Base-by-base conservation (phyloP, 2,329 filamentous ascomycete species). In the Aureobasidium subglaciale region DNA sequence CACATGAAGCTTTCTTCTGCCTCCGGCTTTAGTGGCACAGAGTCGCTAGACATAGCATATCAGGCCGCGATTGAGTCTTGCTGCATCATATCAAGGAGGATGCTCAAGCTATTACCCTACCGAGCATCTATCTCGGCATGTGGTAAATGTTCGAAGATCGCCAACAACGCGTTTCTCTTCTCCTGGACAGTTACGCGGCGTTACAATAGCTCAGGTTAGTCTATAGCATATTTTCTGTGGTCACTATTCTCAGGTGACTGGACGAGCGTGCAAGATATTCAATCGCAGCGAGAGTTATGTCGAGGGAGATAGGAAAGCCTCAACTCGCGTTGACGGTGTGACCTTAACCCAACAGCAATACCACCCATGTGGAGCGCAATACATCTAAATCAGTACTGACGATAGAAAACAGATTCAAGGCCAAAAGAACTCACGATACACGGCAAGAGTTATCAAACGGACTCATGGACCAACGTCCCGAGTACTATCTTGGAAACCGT, bases 401-500 rank as follows among this genome's bases (percentile, higher is more conserved):
- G 20, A n/a, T 11, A 18, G 5, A n/a, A 15, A 25, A 9, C 8
- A 56, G 55, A 53, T 24, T 29, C 45, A 1, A 34, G 18, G 3
- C 11, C 46, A 38, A 30, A n/a, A 10, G 29, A 42, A 13, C 40
- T 69, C 59, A 76, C 73, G 10, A 79, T 93, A 60, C 81, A 85
- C 62, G 85, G 81, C 60, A 78, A 77, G 59, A 73, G 71, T 9
- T 90, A 90, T 69, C 67, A 73, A 16, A 85, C 80, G 16, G 90
- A 97, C 68, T 71, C 79, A 52, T 96, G 90, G 87, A 93, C 87
- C 71, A 99, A 99, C 71, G 79, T 88, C 13, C 85, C 92, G 3
- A 64, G 80, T 24, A 86, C 85, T 55, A 91, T 99, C 60, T 74
- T 90, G 45, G 76, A 83, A 20, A 83, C 88, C 56, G 80, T 95